These are phyloP conservation scores for Nakazawaea anatomiae DNA, from an alignment of 805 yeast species.

Conservation along the genomic window DNA sequence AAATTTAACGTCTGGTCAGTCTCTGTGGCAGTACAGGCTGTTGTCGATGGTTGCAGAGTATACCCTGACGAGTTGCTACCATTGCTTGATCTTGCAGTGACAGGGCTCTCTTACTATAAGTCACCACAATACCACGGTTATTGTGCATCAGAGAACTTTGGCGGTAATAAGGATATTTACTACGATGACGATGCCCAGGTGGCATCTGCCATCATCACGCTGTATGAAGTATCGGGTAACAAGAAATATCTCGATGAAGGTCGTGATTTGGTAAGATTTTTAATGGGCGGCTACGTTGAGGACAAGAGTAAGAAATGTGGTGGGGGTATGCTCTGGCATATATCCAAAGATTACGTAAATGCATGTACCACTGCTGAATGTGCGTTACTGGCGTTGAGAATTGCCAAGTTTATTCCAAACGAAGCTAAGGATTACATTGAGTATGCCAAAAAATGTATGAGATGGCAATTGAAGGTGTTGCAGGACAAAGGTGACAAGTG, in stretches of 20 bases:
- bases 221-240: slow-evolving; percentile 63
- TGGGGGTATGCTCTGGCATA: slow-evolving; percentile 70
- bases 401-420: slow-evolving; percentile 46
- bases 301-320: slow-evolving; percentile 33
- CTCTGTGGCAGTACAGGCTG: slow-evolving; percentile 59
- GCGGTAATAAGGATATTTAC: slow-evolving; percentile 58
- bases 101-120: slow-evolving; percentile 45
- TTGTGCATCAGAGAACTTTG: slow-evolving; percentile 57
- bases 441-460: slow-evolving; percentile 55
- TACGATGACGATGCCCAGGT: slow-evolving; percentile 76
- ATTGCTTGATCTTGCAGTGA: slow-evolving; percentile 45
- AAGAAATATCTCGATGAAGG: slow-evolving; percentile 47
- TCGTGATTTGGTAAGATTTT: slow-evolving; percentile 50
- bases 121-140: slow-evolving; percentile 47
- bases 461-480: slow-evolving; percentile 48
- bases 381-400: slow-evolving; percentile 55
- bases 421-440: slow-evolving; percentile 41
- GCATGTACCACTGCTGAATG: slow-evolving; percentile 66
- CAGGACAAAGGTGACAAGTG: slow-evolving; percentile 50
- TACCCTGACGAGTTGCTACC: slow-evolving; percentile 49
- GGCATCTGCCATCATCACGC: slow-evolving; percentile 56
- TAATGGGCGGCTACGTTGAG: slow-evolving; percentile 60
- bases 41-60: slow-evolving; percentile 56
- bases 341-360: slow-evolving; percentile 50
- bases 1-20: slow-evolving; percentile 65